A percentile compares a stretch with the other conserved stretches of the same genome.
phyloP scores from a whole-genome alignment of 306 rosid species.

The Sindora glabra region DNA sequence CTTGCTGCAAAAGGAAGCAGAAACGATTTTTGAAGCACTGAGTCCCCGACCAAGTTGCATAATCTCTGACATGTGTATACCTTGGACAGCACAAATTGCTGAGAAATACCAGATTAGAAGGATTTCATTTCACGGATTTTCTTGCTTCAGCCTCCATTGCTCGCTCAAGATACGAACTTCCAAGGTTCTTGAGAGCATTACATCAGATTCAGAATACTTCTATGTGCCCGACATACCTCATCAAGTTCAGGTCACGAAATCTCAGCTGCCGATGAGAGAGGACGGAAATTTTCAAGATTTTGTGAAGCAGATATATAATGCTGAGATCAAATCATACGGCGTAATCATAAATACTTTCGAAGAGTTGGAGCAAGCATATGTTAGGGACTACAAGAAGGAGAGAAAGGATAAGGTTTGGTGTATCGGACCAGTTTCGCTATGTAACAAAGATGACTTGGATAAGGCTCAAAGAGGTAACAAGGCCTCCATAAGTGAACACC shows the following conservation, averaged over 20 bases:
- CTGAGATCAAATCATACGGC: slow-evolving; percentile 30
- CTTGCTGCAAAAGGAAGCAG: slow-evolving; percentile 13
- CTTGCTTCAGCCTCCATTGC: slow-evolving; percentile 30
- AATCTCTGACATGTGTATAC: slow-evolving; percentile 30
- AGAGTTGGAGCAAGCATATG: slow-evolving; percentile 37
- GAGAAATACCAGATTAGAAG: slow-evolving; percentile 27
- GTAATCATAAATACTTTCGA: slow-evolving; percentile 34
- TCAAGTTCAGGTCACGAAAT: slow-evolving; percentile 24
- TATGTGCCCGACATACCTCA: slow-evolving; percentile 31
- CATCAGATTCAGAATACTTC: slow-evolving; percentile 17
- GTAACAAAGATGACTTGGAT: slow-evolving; percentile 24
- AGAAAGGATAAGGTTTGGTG: slow-evolving; percentile 27
- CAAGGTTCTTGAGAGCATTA: background rate
- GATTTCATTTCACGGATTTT: slow-evolving; percentile 29
- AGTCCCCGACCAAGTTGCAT: slow-evolving; percentile 31
- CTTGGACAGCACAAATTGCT: slow-evolving; percentile 15
- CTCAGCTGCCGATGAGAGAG: slow-evolving; percentile 11
- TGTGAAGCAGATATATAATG: background rate
- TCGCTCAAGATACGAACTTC: background rate
- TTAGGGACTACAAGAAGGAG: slow-evolving; percentile 7
- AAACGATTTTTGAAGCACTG: slow-evolving; percentile 20
- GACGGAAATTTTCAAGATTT: background rate
- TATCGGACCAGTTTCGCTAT: slow-evolving; percentile 44
- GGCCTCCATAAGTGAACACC: slow-evolving; percentile 16
- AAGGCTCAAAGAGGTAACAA: slow-evolving; percentile 44